phyloP scores from a whole-genome alignment of 768 basidiomycete species.

The Omphalotus guepiniiformis region DNA sequence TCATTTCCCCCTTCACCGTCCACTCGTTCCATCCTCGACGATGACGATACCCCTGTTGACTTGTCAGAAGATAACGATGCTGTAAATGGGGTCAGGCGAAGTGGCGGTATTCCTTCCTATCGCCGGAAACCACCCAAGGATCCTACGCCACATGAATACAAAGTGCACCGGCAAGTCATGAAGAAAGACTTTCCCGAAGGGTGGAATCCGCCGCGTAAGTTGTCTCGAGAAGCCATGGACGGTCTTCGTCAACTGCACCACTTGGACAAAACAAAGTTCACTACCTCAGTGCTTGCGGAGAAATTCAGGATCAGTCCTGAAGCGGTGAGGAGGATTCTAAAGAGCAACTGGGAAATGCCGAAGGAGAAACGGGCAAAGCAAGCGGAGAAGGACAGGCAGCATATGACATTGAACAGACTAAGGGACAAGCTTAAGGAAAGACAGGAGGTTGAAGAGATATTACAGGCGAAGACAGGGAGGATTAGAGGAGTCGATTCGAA shows the following conservation, averaged over 20 bases:
- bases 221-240: conserved; percentile 83
- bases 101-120: conserved; percentile 29
- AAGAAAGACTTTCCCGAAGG: conserved; percentile 56
- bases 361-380: conserved; percentile 46
- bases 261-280: conserved; percentile 60
- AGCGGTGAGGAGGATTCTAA: conserved; percentile 74
- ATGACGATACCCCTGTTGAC: conserved; percentile 41
- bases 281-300: conserved; percentile 64
- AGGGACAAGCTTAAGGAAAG: conserved; percentile 44
- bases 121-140: conserved; percentile 32
- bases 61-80: conserved; percentile 48
- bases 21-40: conserved; percentile 42
- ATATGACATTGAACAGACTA: conserved; percentile 31
- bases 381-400: conserved; percentile 46
- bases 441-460: conserved; percentile 30
- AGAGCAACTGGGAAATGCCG: conserved; percentile 66
- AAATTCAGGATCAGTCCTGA: conserved; percentile 79
- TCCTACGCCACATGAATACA: conserved; percentile 46
- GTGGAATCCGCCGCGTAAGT: conserved; percentile 77
- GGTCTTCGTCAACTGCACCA: conserved; percentile 64
- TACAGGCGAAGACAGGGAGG: conserved; percentile 20
- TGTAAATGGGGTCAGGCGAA: conserved; percentile 38
- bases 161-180: conserved; percentile 46
- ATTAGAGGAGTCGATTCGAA: conserved; percentile 22
- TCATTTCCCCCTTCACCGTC: conserved; percentile 24